phyloP scores from a whole-genome alignment of 1,139 yeast genomes.

The Protomyces pachydermus region DNA sequence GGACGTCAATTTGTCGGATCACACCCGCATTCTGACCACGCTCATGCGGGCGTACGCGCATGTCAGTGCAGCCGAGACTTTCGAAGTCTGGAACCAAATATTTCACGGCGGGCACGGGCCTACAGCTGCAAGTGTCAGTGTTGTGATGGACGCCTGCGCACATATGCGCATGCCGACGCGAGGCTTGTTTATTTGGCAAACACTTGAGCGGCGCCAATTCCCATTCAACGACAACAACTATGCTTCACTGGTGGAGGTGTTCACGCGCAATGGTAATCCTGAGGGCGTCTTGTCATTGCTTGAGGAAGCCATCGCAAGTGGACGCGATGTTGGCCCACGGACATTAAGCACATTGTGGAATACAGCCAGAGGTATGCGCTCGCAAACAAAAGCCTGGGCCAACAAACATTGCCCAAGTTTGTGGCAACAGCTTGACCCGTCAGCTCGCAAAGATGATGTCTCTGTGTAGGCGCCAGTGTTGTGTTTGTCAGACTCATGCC shows the following conservation, averaged over 20 bases:
- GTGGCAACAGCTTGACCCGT: not conserved
- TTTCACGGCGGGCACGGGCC: conserved; percentile 9
- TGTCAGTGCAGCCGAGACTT: conserved; percentile 14
- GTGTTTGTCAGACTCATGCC: no score
- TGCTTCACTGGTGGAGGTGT: conserved; percentile 17
- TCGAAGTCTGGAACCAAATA: conserved; percentile 21
- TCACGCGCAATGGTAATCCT: not conserved
- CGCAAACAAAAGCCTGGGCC: conserved; percentile 7
- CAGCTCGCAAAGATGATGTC: not conserved
- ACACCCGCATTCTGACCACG: conserved; percentile 17
- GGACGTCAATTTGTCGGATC: conserved; percentile 21
- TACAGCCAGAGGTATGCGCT: conserved; percentile 1
- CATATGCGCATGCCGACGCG: conserved; percentile 5
- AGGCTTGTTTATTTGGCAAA: conserved; percentile 15
- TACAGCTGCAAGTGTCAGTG: conserved; percentile 14
- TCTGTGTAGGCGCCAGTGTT: no score
- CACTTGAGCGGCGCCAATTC: conserved; percentile 9
- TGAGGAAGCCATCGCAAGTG: not conserved
- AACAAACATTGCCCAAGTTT: conserved; percentile 7
- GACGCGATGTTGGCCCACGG: conserved; percentile 6
- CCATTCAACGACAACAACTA: conserved; percentile 21
- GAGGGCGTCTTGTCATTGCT: conserved; percentile 8
- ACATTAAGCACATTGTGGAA: conserved; percentile 11
- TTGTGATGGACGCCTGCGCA: conserved; percentile 17
- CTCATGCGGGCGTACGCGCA: conserved; percentile 23